phyloP scores from a whole-genome alignment of 768 basidiomycete species.

The Suillus tomentosus region DNA sequence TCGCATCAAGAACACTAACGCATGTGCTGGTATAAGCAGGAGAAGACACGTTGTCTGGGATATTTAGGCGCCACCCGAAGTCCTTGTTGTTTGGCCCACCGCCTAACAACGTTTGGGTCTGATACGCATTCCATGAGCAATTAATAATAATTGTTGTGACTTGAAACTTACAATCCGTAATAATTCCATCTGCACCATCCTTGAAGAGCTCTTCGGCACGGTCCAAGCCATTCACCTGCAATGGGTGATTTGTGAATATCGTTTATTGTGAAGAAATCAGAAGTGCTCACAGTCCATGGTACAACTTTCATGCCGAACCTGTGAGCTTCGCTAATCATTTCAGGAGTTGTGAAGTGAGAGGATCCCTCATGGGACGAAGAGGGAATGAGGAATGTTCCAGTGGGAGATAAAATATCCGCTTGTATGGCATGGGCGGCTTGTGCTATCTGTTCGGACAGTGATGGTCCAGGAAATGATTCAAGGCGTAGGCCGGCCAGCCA shows the following conservation, averaged over 20 bases:
- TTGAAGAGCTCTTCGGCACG: slow-evolving; percentile 60
- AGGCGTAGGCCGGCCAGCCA: slow-evolving; percentile 74
- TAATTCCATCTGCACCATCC: slow-evolving; percentile 73
- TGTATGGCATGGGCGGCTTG: slow-evolving; percentile 67
- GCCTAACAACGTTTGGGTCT: slow-evolving; percentile 60
- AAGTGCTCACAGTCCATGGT: slow-evolving; percentile 68
- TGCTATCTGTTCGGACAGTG: slow-evolving; percentile 58
- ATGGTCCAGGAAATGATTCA: slow-evolving; percentile 62
- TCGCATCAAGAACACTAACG: slow-evolving; percentile 23
- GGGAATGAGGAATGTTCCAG: slow-evolving; percentile 43
- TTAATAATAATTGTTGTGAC: not conserved
- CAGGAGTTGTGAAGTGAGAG: slow-evolving; percentile 60
- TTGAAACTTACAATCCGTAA: slow-evolving; percentile 59
- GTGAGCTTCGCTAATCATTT: slow-evolving; percentile 72
- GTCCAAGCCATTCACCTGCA: slow-evolving; percentile 62
- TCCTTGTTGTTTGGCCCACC: slow-evolving; percentile 56
- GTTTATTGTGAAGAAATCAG: too few species aligned
- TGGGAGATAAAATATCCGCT: slow-evolving; percentile 68
- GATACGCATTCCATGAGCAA: not conserved
- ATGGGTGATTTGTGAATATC: not conserved
- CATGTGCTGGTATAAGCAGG: slow-evolving; percentile 60
- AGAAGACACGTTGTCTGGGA: slow-evolving; percentile 58
- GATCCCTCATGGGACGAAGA: slow-evolving; percentile 45
- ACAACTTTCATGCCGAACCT: slow-evolving; percentile 61
- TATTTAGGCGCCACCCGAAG: slow-evolving; percentile 56